Conservation (phyloP, 345 rosid species). For the Kandelia obovata region DNA sequence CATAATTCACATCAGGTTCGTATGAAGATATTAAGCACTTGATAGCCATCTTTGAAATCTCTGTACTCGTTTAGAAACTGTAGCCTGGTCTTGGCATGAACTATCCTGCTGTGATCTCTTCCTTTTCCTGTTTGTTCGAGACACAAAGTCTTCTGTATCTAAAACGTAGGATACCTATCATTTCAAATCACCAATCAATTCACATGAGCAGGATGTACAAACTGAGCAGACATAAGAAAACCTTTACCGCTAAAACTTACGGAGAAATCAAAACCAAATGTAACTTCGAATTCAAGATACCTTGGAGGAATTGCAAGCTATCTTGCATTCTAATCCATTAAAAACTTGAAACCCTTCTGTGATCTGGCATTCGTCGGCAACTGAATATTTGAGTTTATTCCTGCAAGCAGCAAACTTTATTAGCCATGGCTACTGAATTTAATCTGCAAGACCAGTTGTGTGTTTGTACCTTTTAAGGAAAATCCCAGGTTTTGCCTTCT, state of each 20-base stretch:
- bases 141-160: conserved; percentile 88
- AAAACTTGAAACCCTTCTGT: conserved; percentile 54
- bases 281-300: conserved; percentile 31
- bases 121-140: conserved; percentile 39
- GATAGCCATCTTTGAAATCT: conserved; percentile 50
- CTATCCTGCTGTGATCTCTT: conserved; percentile 29
- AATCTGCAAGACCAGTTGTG: conserved; percentile 4
- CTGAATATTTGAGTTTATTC: conserved; percentile 47
- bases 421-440: conserved; percentile 14
- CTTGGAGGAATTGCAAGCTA: conserved; percentile 91
- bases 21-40: conserved; percentile 13
- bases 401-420: conserved; percentile 38
- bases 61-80: conserved; percentile 33
- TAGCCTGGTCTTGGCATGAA: conserved; percentile 24
- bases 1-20: too few species aligned
- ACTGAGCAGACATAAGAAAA: not conserved
- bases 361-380: conserved; percentile 41
- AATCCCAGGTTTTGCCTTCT: conserved; percentile 61
- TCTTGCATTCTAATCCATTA: conserved; percentile 92
- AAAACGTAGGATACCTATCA: conserved; percentile 82
- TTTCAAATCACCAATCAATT: conserved; percentile 14
- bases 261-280: not conserved
- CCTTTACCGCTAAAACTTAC: too few species aligned
- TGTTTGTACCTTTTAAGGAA: conserved; percentile 64
- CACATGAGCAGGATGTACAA: not conserved